Base-by-base conservation (phyloP, 805 yeast species). In the Ogataea nonfermentans region DNA sequence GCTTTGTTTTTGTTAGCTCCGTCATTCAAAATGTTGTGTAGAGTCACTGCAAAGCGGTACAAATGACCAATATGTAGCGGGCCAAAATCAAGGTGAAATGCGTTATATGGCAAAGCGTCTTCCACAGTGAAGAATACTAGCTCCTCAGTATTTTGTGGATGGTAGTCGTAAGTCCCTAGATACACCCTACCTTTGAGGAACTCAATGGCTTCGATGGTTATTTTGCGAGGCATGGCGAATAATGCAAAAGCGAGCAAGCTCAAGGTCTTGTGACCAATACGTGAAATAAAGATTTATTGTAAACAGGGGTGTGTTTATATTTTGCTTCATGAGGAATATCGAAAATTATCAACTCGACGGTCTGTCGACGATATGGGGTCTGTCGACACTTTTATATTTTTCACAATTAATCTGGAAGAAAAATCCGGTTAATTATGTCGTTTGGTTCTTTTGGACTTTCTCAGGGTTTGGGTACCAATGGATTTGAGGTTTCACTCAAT, bases 21-120 rank as follows among this genome's bases (percentile, higher is more conserved):
- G 52, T 86, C 95, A 53, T 91, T 91, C 53, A 93, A 71, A 35
- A 90, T 84, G 57, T 89, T 95, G 60, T 93, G 99, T 43, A 93
- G 73, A 13, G 85, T 82, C 12, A 93, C 97, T 0, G 99, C 99
- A 68, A 93, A 93, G 36, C 99, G 73, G 65, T 93, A 93, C 35
- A 93, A 66, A 60, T 84, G 95, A 1, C 97, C 97, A 36, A 91
- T 79, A 60, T 91, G 95, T 51, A 93, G 69, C 0, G 99, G 99
- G 32, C 99, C 99, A 64, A 93, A 93, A 62, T 93, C 99, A 48
- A 90, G 73, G 61, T 91, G 96, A 68, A 93, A 93, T n/a, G 95
- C 74, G 57, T 93, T 93, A 62, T 93, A 93, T 4, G 93, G 95
- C 32, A 93, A 73, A 1, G 91, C 79, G 49, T 90, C 95, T 55